Percentiles rank a stretch among this genome's conserved stretches.
Evolutionary conservation across 2,329 filamentous ascomycete species (phyloP).

Genomic region (Paraphoma chrysanthemicola): DNA sequence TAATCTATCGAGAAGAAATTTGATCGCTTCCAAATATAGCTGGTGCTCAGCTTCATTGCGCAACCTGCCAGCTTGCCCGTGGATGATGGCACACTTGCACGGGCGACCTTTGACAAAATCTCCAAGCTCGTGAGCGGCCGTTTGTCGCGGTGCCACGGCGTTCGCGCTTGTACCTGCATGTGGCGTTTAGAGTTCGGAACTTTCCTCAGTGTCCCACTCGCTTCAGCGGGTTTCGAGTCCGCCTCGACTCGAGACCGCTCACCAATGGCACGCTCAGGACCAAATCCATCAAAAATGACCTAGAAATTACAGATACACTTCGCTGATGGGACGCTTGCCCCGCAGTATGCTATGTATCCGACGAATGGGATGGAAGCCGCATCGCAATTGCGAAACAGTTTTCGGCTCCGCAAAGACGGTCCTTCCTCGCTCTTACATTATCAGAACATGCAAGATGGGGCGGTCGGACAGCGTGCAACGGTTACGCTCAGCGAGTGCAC

Average conservation of each 20-base stretch:
- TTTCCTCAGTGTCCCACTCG: neutral
- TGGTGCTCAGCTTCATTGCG: neutral
- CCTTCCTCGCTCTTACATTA: neutral
- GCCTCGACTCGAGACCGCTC: neutral
- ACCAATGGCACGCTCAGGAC: neutral
- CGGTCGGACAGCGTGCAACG: neutral
- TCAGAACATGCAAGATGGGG: neutral
- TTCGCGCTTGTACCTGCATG: conserved; percentile 13
- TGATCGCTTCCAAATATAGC: neutral
- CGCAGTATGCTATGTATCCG: neutral
- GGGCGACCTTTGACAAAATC: no score
- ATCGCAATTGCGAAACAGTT: neutral
- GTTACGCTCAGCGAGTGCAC: neutral
- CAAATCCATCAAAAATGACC: no score
- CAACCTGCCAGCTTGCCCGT: no score
- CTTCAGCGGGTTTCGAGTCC: neutral
- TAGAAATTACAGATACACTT: no score
- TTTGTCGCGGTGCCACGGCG: conserved; percentile 1
- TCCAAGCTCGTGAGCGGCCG: no score
- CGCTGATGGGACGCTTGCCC: no score
- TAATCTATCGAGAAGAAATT: neutral
- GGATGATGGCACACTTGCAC: no score
- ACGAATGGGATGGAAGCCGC: neutral
- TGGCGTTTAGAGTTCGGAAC: neutral
- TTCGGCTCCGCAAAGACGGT: neutral